Evolutionary conservation across 108 stramenopile genomes (phyloP).

Genomic region (Skeletonema grethae): DNA sequence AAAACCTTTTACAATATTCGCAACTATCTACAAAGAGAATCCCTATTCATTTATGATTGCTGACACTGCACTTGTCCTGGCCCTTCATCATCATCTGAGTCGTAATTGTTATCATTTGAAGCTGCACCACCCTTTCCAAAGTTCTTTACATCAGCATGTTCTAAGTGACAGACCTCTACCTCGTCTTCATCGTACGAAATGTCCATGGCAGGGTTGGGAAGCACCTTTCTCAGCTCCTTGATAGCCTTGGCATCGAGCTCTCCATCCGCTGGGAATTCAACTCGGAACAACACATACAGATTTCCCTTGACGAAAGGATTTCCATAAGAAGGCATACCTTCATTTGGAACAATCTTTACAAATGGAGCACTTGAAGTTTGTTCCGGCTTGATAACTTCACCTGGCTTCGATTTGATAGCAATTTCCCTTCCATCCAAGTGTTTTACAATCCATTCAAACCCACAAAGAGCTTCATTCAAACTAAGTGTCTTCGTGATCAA

Average conservation of each 20-base stretch:
- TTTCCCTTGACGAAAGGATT: conserved; percentile 96
- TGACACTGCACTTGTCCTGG: conserved; percentile 83
- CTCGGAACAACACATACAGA: conserved; percentile 91
- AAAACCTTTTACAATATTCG: background rate
- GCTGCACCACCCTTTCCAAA: conserved; percentile 85
- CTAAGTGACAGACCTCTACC: conserved; percentile 81
- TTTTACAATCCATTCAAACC: conserved; percentile 89
- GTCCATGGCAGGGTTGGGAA: conserved; percentile 79
- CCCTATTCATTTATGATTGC: conserved; percentile 60
- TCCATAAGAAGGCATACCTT: conserved; percentile 95
- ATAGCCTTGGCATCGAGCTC: conserved; percentile 59
- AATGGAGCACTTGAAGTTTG: conserved; percentile 67
- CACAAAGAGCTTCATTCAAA: conserved; percentile 95
- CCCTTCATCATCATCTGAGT: conserved; percentile 73
- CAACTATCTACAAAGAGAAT: conserved; percentile 6
- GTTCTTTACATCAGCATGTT: conserved; percentile 74
- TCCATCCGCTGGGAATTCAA: conserved; percentile 84
- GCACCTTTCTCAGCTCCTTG: conserved; percentile 55
- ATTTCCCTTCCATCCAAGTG: conserved; percentile 93
- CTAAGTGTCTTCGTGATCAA: conserved; percentile 90
- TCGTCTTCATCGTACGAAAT: conserved; percentile 75
- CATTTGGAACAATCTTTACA: conserved; percentile 88
- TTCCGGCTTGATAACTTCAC: conserved; percentile 88
- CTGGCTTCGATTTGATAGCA: conserved; percentile 85
- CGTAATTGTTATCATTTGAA: conserved; percentile 59